Base-by-base conservation (phyloP, 1,139 yeast species). In the Hemisphaericaspora xylofermentans region DNA sequence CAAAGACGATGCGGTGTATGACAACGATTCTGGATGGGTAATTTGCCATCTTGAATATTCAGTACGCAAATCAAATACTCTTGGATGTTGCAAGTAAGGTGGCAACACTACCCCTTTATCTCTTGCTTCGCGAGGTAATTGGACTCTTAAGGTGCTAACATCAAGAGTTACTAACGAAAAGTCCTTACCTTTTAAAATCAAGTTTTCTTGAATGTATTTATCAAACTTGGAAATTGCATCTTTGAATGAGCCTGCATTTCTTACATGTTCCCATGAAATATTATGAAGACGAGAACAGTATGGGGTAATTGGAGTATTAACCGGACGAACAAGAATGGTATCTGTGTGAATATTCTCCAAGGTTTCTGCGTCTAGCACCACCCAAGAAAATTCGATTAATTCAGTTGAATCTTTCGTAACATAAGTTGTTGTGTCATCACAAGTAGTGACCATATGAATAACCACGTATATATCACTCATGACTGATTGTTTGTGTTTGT, bases 61-160 rank as follows among this genome's bases (percentile, higher is more conserved):
- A 44, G 74, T 77, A 53, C 78, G 76, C 45, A 91, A 65, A 60
- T 88, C 96, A 63, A 87, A 88, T 21, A 85, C 74, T 35, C 82
- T 71, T 2, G 96, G 88, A 50, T 82, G 83, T 57, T 83, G 88
- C 46, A 91, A 66, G 56, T 84, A 88, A 3, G 77, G 69, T 0
- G 97, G 96, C 45, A 91, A 70, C 2, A 70, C 76, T 42, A 86
- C 80, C 12, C 79, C 75, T 57, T 85, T 82, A 58, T 88, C 95
- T 32, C 88, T 71, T 8, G 95, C 88, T 58, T 88, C 95, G 38
- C 95, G 73, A 5, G 87, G 83, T 21, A 91, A 62, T 52, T 85
- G 88, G 26, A 88, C 91, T 47, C 91, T 73, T 37, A 91, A 64
- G 50, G 82, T 84, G 78, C 84, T 77, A 8, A 82, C 71, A 53